Percentiles rank a stretch among this genome's conserved stretches.
These are phyloP conservation scores for Teratosphaeria zuluensis DNA, from an alignment of 2,329 filamentous ascomycete species.

Conservation along the genomic window DNA sequence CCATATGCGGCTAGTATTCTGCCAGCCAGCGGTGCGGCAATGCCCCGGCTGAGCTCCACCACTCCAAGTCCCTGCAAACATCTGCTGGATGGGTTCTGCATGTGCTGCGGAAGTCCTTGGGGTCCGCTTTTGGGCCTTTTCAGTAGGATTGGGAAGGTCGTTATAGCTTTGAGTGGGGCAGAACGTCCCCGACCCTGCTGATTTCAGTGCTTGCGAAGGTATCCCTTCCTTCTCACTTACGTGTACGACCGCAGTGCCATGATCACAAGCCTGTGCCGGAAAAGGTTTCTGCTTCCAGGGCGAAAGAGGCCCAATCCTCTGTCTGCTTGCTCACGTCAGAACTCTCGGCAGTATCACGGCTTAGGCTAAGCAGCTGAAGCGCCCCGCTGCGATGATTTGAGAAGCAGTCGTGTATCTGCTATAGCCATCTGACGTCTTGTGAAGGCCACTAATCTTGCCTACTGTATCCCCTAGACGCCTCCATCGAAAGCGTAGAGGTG, in stretches of 20 bases:
- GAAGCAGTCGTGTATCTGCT: slow-evolving; percentile 49
- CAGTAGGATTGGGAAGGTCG: slow-evolving; percentile 39
- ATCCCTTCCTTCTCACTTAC: neutral
- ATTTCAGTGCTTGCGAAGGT: neutral
- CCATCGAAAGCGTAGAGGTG: slow-evolving; percentile 37
- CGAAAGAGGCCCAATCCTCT: slow-evolving; percentile 33
- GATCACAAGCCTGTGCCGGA: slow-evolving; percentile 35
- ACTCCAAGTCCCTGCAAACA: slow-evolving; percentile 30
- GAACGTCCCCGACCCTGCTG: slow-evolving; percentile 39
- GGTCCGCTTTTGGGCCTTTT: neutral
- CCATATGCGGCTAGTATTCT: slow-evolving; percentile 22
- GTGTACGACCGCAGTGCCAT: slow-evolving; percentile 41
- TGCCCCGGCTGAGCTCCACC: slow-evolving; percentile 19
- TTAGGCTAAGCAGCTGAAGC: slow-evolving; percentile 35
- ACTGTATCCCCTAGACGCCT: slow-evolving; percentile 26
- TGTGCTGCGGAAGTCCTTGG: slow-evolving; percentile 23
- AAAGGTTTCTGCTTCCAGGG: slow-evolving; percentile 40
- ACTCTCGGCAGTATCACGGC: slow-evolving; percentile 21
- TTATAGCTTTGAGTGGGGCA: slow-evolving; percentile 39
- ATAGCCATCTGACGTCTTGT: slow-evolving; percentile 42
- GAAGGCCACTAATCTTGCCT: slow-evolving; percentile 42
- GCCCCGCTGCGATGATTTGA: slow-evolving; percentile 40
- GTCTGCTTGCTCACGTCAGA: slow-evolving; percentile 32
- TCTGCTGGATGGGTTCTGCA: neutral
- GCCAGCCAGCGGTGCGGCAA: slow-evolving; percentile 21